Evolutionary conservation across 2,329 filamentous ascomycete species (phyloP).

Genomic region (Epichloe bromicola): DNA sequence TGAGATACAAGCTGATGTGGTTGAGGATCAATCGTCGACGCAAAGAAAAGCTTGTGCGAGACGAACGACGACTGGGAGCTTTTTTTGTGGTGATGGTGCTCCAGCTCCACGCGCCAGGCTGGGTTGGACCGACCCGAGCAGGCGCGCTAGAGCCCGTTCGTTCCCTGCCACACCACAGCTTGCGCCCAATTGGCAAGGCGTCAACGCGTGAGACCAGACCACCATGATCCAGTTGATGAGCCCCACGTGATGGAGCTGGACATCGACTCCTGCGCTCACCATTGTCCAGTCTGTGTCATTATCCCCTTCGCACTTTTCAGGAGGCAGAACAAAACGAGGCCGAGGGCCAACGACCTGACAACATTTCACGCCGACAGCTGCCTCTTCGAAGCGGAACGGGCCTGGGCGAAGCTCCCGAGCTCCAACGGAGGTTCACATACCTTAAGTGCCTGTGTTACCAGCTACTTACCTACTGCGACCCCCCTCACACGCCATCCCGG

Average conservation of each 20-base stretch:
- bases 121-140: background rate
- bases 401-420: background rate
- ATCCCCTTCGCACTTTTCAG: no score
- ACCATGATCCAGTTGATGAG: background rate
- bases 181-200: no score
- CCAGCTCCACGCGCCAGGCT: slow-evolving; percentile 5
- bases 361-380: background rate
- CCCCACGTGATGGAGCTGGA: slow-evolving; percentile 6
- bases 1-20: background rate
- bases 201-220: background rate
- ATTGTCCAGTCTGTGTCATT: background rate
- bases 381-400: background rate
- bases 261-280: background rate
- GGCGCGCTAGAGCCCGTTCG: background rate
- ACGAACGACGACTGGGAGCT: slow-evolving; percentile 2
- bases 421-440: background rate
- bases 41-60: slow-evolving; percentile 1
- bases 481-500: background rate
- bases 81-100: slow-evolving; percentile 5
- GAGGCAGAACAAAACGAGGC: background rate
- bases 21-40: slow-evolving; percentile 1
- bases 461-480: no score
- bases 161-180: no score
- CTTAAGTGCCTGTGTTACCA: background rate
- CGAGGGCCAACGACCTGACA: background rate